Base-by-base conservation (phyloP, 2,329 filamentous ascomycete species). In the Rasamsonia emersonii region DNA sequence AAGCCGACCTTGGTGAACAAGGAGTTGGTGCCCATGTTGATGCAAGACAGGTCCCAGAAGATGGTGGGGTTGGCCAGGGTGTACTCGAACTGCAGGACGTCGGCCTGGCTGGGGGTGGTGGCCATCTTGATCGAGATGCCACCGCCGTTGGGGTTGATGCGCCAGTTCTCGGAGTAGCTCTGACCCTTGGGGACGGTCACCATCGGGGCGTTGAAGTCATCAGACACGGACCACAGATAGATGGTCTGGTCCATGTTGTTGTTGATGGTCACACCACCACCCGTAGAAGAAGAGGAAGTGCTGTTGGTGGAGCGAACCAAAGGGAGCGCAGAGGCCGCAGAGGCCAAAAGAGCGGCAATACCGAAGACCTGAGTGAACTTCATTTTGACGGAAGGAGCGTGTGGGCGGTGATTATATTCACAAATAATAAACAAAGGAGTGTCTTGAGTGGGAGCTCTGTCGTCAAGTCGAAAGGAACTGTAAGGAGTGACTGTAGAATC, bases 1-100 rank as follows among this genome's bases (percentile, higher is more conserved):
- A 62, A 57, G 31, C 60, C 60, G 25, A 41, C 46, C 15, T 51
- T 33, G 31, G 48, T 47, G 46, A 61, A 61, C 29, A 47, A 40
- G 26, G 56, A 53, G 38, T 43, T 38, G 7, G 40, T 18, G 19
- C 40, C 37, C 45, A 56, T 50, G 42, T 61, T 41, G 38, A 61
- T 57, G 44, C 50, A 57, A 34, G 57, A 61, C n/a, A 60, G 43
- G 38, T 61, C 58, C 53, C 56, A 61, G 50, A 42, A 59, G 42
- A 61, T 50, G 17, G 46, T 56, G 24, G 52, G 49, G 19, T 36
- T 32, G 7, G 40, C 27, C 23, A 49, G 36, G 35, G 56, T 61
- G 48, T 61, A 61, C 44, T 61, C 56, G 42, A 59, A 62, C 51
- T 64, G 60, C n/a, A 62, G 56, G 27, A 64, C 51, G 14, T 60